Evolutionary conservation across 176 grass and related monocot genomes (phyloP).

Genomic region (Aegilops tauschii): DNA sequence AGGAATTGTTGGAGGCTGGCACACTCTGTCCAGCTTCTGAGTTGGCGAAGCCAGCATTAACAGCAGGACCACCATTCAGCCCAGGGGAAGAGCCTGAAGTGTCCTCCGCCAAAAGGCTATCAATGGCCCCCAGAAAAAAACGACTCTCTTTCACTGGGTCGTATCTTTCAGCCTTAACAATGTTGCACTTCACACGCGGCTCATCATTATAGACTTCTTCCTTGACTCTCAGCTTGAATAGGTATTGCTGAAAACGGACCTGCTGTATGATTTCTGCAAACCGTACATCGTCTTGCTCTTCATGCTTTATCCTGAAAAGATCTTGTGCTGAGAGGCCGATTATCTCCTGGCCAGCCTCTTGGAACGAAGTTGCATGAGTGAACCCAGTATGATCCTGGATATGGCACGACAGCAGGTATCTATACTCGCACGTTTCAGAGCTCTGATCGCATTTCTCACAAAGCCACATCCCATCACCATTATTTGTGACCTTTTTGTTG

Average conservation of each 20-base stretch:
- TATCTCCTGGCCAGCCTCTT: conserved; percentile 62
- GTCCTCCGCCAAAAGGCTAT: conserved; percentile 44
- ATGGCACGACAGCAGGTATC: conserved; percentile 63
- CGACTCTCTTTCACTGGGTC: conserved; percentile 41
- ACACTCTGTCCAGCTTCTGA: conserved; percentile 1
- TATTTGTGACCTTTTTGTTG: conserved; percentile 87
- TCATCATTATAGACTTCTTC: conserved; percentile 79
- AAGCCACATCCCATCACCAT: conserved; percentile 71
- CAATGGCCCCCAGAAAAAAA: conserved; percentile 48
- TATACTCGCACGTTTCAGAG: conserved; percentile 60
- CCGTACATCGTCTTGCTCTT: conserved; percentile 51
- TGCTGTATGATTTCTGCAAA: conserved; percentile 64
- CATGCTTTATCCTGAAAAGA: conserved; percentile 55
- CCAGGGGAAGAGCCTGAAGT: conserved; percentile 4
- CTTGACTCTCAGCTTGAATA: conserved; percentile 73
- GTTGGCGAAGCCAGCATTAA: conserved; percentile 19
- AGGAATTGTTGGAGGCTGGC: conserved; percentile 23
- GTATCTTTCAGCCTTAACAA: conserved; percentile 57
- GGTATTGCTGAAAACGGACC: conserved; percentile 50
- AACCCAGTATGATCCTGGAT: conserved; percentile 83
- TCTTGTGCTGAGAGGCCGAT: conserved; percentile 47
- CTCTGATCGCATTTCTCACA: conserved; percentile 65
- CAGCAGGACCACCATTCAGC: not conserved
- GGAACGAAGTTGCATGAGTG: conserved; percentile 57
- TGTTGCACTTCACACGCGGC: conserved; percentile 43